Percentiles rank a stretch among this genome's conserved stretches.
Conservation (phyloP, 345 rosid species). For the Bretschneidera sinensis region DNA sequence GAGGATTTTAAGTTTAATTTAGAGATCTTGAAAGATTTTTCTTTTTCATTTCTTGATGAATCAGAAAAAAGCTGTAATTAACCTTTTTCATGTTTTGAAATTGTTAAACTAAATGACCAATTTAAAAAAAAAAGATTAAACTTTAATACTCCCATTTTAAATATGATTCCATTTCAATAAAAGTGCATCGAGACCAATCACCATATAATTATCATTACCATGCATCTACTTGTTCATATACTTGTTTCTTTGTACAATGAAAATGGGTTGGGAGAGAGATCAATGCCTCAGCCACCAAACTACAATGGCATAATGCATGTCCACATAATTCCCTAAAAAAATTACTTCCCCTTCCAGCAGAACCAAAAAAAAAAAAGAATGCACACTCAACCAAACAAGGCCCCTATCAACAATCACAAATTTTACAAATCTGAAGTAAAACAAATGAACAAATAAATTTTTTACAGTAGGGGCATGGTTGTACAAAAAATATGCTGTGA, state of each 20-base stretch:
- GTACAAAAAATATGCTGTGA: not conserved
- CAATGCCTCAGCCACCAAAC: constrained; percentile 33
- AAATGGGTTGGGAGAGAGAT: constrained; percentile 29
- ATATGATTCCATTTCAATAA: too few species aligned
- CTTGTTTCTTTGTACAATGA: constrained; percentile 31
- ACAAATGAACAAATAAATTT: constrained; percentile 35
- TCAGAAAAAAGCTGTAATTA: too few species aligned
- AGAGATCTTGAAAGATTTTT: too few species aligned
- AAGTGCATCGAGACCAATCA: too few species aligned
- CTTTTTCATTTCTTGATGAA: too few species aligned
- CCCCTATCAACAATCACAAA: constrained; percentile 24
- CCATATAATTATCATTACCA: constrained; percentile 16
- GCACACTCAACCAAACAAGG: constrained; percentile 12
- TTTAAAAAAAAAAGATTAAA: too few species aligned
- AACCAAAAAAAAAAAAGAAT: constrained; percentile 6
- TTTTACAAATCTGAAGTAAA: constrained; percentile 31
- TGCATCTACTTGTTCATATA: constrained; percentile 8
- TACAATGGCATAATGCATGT: constrained; percentile 11
- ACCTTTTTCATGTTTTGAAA: too few species aligned
- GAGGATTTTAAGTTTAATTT: too few species aligned
- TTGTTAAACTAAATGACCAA: too few species aligned
- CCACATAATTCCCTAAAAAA: constrained; percentile 15
- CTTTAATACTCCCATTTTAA: too few species aligned
- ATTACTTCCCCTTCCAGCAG: constrained; percentile 19
- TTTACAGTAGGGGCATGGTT: constrained; percentile 26